Base-by-base conservation (phyloP, 2,329 filamentous ascomycete genomes). In the Magnaporthiopsis poae region DNA sequence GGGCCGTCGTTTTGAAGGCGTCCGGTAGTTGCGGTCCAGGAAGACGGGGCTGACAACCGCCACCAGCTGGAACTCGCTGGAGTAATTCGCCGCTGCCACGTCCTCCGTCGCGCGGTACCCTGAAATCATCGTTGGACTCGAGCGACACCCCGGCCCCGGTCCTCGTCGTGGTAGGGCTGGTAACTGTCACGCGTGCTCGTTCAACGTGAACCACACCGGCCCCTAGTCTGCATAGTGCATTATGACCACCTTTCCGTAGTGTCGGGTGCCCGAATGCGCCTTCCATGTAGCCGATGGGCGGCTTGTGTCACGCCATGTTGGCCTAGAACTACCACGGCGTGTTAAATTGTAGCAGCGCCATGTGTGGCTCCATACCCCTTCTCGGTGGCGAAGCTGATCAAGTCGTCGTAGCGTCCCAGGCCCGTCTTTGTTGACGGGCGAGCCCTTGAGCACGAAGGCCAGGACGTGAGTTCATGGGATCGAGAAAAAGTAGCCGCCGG, bases 101-200 rank as follows among this genome's bases (percentile, higher is more conserved):
- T 84, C 79, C 0, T 73, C 75, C 74, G 33, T 83, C 73, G 0
- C 74, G 76, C 0, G 83, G 81, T 3, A 84, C 78, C 7, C 78
- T 82, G 66, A 84, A 84, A 69, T 84, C 84, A 70, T 73, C 76
- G 69, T 79, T 80, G 67, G 82, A 77, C 70, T 83, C 85, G 67
- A 84, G 71, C 0, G 79, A 78, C 9, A 86, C 4, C 77, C 66
- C 80, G 79, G 0, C 82, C 84, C 0, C 74, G 77, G 31, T 81
- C 83, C 3, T 80, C 77, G 39, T 85, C 80, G 62, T 82, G 80
- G 72, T 86, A 86, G 73, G 81, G 86, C 71, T 80, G 79, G 60
- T 80, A 81, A 5, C 0, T 83, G 76, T 29, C 78, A 75, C 0
- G 82, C 81, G 67, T 85, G 82, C 0, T 84, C 82, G 69, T 84